These are phyloP conservation scores for Ambrosiella xylebori DNA, from an alignment of 2,329 filamentous ascomycete species.

Conservation along the genomic window DNA sequence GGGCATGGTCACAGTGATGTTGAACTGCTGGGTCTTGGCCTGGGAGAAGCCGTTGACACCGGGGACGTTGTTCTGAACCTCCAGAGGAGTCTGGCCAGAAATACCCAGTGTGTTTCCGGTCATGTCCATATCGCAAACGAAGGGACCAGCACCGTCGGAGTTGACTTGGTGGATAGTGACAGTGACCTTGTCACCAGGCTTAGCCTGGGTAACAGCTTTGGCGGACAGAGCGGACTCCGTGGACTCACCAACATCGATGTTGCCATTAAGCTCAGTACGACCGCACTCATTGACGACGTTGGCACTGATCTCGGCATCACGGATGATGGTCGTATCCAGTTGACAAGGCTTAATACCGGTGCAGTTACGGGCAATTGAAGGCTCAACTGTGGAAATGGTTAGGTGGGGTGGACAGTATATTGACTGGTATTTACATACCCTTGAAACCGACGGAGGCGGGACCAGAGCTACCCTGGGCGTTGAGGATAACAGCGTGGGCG, in stretches of 20 bases:
- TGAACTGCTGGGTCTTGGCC: conserved; percentile 36
- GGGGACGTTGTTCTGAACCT: conserved; percentile 41
- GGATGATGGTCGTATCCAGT: conserved; percentile 46
- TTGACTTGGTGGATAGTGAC: conserved; percentile 38
- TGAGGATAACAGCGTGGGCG: conserved; percentile 31
- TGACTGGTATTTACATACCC: conserved; percentile 18
- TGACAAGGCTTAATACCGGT: conserved; percentile 48
- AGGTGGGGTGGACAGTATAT: neutral
- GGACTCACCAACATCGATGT: conserved; percentile 42
- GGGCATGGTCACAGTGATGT: conserved; percentile 37
- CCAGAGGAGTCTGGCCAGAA: conserved; percentile 22
- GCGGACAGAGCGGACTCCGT: conserved; percentile 34
- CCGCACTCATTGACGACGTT: conserved; percentile 44
- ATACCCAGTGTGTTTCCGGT: conserved; percentile 26
- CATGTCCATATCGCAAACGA: conserved; percentile 34
- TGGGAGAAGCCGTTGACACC: conserved; percentile 40
- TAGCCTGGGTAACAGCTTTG: conserved; percentile 30
- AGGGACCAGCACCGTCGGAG: conserved; percentile 37
- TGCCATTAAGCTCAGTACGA: conserved; percentile 40
- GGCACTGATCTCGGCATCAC: conserved; percentile 33
- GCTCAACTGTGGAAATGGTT: conserved; percentile 25
- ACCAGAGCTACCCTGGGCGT: conserved; percentile 27
- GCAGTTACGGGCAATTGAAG: conserved; percentile 42
- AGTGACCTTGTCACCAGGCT: conserved; percentile 25
- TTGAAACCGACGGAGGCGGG: conserved; percentile 32